A percentile compares a stretch with the other conserved stretches of the same genome.
Conservation (phyloP, 208 protist genomes). For the Trypanosoma mega region DNA sequence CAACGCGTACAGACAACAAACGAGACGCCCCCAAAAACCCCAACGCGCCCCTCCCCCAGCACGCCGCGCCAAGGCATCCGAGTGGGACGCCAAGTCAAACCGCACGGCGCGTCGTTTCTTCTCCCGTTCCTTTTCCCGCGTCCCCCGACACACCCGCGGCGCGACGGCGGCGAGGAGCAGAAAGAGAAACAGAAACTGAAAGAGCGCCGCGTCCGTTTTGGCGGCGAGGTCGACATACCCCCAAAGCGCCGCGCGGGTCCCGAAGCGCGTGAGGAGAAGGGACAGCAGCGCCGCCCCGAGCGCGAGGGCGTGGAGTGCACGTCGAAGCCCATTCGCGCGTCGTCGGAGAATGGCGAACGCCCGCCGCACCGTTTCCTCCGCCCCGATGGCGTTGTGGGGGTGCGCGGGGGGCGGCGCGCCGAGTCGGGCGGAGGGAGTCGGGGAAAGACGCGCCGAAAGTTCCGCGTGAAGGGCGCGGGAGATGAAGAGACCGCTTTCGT, state of each 20-base stretch:
- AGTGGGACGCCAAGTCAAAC: not conserved
- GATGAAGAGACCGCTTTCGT: conserved; percentile 46
- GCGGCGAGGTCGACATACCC: not conserved
- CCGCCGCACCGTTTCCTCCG: conserved; percentile 22
- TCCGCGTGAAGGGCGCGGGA: conserved; percentile 32
- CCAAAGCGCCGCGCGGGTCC: conserved; percentile 20
- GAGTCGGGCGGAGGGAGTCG: too few relatives aligned
- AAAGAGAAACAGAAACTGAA: conserved; percentile 45
- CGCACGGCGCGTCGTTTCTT: conserved; percentile 13
- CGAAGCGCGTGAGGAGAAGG: conserved; percentile 19
- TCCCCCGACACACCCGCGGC: conserved; percentile 36
- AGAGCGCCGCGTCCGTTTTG: conserved; percentile 34
- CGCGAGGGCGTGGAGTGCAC: not conserved
- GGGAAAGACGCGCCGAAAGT: too few relatives aligned
- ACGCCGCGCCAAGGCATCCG: conserved; percentile 6
- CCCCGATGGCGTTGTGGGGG: too few relatives aligned
- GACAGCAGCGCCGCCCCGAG: not conserved
- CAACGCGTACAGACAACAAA: conserved; percentile 34
- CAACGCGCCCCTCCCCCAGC: too few relatives aligned
- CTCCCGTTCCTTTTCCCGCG: conserved; percentile 34
- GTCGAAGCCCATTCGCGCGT: too few relatives aligned
- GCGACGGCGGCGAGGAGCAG: conserved; percentile 38
- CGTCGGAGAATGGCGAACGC: too few relatives aligned
- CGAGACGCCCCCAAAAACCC: too few relatives aligned
- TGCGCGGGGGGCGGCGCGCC: too few relatives aligned